These are phyloP conservation scores for Vigna trinervia DNA, from an alignment of 306 rosid species.

Conservation along the genomic window DNA sequence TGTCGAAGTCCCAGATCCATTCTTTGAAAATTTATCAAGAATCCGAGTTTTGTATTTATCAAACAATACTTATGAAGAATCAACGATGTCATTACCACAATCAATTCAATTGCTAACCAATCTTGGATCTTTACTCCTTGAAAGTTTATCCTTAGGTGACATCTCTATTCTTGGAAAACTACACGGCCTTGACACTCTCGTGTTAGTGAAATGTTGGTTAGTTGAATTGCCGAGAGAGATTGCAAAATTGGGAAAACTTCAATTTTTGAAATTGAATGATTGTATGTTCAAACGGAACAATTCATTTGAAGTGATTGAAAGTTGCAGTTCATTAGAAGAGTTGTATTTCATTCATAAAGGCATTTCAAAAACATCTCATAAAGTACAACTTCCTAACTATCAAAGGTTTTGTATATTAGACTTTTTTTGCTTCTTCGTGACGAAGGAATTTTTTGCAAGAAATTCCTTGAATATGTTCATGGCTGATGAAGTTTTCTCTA, in stretches of 20 bases:
- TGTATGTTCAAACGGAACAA: neutral
- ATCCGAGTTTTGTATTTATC: neutral
- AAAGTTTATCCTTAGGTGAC: neutral
- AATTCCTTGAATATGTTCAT: neutral
- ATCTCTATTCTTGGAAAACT: conserved; percentile 28
- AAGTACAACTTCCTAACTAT: neutral
- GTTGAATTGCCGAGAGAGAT: neutral
- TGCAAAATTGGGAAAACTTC: neutral
- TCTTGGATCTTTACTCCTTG: neutral
- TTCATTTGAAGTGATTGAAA: neutral
- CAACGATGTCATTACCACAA: neutral
- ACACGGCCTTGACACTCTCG: conserved; percentile 22
- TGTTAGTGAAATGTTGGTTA: fast-evolving
- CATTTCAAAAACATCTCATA: neutral
- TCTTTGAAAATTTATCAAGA: neutral
- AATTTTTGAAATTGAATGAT: neutral
- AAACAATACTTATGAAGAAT: neutral
- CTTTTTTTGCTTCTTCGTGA: too few species aligned
- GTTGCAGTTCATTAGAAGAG: conserved; percentile 36
- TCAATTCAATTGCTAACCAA: neutral
- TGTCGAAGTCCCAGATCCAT: too few species aligned
- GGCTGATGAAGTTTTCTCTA: neutral
- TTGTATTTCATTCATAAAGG: neutral
- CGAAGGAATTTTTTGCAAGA: neutral
- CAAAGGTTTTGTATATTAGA: neutral